Base-by-base conservation (phyloP, 305 asterid species). In the Fraxinus greggii region DNA sequence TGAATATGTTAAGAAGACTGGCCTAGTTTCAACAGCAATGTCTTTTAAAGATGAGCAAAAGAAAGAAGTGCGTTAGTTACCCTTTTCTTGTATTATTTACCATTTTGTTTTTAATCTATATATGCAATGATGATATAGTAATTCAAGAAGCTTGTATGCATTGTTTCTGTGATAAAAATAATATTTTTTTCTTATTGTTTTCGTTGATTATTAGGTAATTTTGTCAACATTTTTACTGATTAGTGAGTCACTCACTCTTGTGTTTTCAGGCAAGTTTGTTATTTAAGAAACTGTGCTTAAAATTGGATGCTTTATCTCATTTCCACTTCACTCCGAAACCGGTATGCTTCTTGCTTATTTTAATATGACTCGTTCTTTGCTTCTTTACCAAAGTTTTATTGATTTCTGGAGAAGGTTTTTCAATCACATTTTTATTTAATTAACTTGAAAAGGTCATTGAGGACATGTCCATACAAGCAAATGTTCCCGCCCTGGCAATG, bases 251-350 rank as follows among this genome's bases (percentile, higher is more conserved):
- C 21, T 13, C 79, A 35, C 59, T 45, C 7, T 33, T 78, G 61
- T 17, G n/a, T 42, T 42, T 42, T 42, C 24, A 96, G 98, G 98
- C 99, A 79, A 84, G 85, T 23, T 36, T 80, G 87, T 85, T 92
- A 56, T 96, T 96, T 89, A 94, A 96, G 93, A 95, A 87, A 75
- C 90, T 96, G 17, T 93, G 98, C 89, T 82, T 92, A 83, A 96
- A 96, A 84, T 87, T 96, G 91, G 98, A 96, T 87, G 98, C 98
- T 48, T 86, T 96, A 79, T 94, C 99, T 80, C 99, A 96, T 89
- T 96, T 94, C 97, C 97, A 93, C 90, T 96, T 96, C 85, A 85
- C 98, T 85, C 99, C 98, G 6, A 96, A 96, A 89, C 99, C 97
- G 82, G 99, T 94, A 92, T 75, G 82, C 48, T 76, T 82, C 76